Evolutionary conservation across 148 eudicot species (phyloP), one percentile per base, ranked within the genome.

Genomic region (Talinum fruticosum): DNA sequence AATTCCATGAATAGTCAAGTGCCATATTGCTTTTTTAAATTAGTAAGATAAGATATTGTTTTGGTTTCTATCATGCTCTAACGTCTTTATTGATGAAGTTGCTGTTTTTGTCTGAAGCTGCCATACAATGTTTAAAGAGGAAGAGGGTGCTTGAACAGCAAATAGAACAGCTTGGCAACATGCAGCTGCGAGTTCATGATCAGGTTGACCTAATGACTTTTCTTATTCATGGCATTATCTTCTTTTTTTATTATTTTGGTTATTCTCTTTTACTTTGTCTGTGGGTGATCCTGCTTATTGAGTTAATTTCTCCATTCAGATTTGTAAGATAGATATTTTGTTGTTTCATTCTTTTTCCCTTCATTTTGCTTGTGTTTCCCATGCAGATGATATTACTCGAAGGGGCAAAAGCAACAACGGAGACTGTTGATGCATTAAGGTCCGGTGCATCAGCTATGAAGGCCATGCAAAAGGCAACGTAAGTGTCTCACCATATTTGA

Each of bases 401-500:
- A 85, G 96, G 98, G 54, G 94, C 98, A 87, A 93, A 90, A 85
- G 98, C 98, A 38, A 93, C 96, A 64, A 91, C 96, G 24, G 98
- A 91, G 75, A 93, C 98, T 73, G 98, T 93, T 65, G 93, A 89
- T 90, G 98, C 98, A 73, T 83, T 93, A 85, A 87, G 98, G 85
- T 91, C 94, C 32, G 98, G 98, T 78, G 98, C 98, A 72, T 77
- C 92, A 62, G 94, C 98, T 79, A 93, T 93, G 98, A 91, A 93
- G 77, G 89, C 94, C 69, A 91, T 93, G 98, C 98, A 93, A 67
- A 93, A 91, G 82, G 92, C 94, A 49, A 91, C 93, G 94, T 91
- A 85, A 87, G 98, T 90, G 36, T 15, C 37, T 38, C 29, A 30
- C 51, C 41, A 37, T 64, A 18, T 32, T 14, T 49, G 44, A 37